Evolutionary conservation across 163 green algal species (phyloP).

Genomic region (Scenedesmus sp.): DNA sequence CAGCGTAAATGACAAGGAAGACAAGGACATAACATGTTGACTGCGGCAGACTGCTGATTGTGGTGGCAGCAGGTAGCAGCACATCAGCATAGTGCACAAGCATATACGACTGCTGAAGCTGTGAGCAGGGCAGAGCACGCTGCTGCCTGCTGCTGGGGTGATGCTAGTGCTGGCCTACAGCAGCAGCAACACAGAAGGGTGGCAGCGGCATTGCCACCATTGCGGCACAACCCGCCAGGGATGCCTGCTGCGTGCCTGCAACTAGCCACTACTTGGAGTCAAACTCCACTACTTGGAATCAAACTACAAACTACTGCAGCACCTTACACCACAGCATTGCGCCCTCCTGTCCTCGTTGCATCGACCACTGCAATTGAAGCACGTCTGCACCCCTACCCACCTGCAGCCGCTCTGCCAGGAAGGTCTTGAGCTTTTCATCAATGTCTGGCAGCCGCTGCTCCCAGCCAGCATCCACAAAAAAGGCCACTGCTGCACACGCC

Average conservation of each 20-base stretch:
- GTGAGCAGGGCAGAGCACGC: too few relatives aligned
- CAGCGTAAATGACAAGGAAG: not conserved
- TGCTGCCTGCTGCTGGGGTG: too few relatives aligned
- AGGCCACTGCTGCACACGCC: conserved; percentile 33
- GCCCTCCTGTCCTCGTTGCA: not conserved
- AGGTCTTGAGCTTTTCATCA: conserved; percentile 35
- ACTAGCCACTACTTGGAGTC: too few relatives aligned
- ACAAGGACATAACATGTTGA: not conserved
- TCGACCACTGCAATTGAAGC: not conserved
- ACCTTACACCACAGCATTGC: not conserved
- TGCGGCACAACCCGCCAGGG: too few relatives aligned
- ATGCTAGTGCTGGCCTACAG: too few relatives aligned
- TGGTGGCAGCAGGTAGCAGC: not conserved
- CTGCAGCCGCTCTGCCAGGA: conserved; percentile 24
- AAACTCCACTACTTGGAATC: too few relatives aligned
- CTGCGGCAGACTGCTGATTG: not conserved
- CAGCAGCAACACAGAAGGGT: too few relatives aligned
- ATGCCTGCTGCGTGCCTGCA: too few relatives aligned
- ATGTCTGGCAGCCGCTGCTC: conserved; percentile 39
- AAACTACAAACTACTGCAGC: not conserved
- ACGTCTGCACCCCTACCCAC: not conserved
- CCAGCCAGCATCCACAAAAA: conserved; percentile 40
- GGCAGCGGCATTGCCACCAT: too few relatives aligned
- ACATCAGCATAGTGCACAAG: not conserved
- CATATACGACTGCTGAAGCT: not conserved